Evolutionary conservation across 2,329 filamentous ascomycete species (phyloP), one percentile per base, ranked within the genome.

Genomic region (Leptographium wingfieldii): DNA sequence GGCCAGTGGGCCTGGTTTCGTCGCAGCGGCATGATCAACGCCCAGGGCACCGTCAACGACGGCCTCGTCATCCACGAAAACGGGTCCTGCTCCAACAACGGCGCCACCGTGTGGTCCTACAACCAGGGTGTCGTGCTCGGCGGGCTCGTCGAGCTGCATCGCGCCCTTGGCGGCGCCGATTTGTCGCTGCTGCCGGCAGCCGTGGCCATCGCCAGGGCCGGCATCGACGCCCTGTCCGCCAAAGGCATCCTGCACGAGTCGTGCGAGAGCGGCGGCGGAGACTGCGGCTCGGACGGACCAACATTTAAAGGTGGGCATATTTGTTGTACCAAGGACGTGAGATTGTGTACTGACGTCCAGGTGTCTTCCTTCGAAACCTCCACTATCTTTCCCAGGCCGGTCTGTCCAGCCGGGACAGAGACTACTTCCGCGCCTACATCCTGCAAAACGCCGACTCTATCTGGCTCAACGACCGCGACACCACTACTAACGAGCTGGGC

Each of bases 281-380:
- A 73, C 61, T 82, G 79, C 57, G 75, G 75, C 29, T 68, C 63
- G 12, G 79, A 84, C 63, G 80, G 76, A 0, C 73, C 76, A 1
- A 82, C 86, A 66, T 90, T 90, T 75, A 90, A 89, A 69, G 86
- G 60, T 62, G 22, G 14, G 53, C 22, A 22, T 43, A 10, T 40
- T 19, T n/a, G 10, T 22, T 51, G 14, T 53, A 3, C 53, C 3
- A 16, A 25, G 38, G 14, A 9, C 38, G 22, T 54, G 10, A 10
- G 14, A 31, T 7, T 35, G 27, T 38, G 6, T 38, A 38, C 46
- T 19, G 6, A 16, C n/a, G n/a, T 12, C 11, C 33, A 61, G 60
- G 86, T 11, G 74, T 88, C 29, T 88, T 88, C 64, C 77, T 82
- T 60, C 78, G 86, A 5, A 87, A 87, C 65, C 69, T 89, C 46